These are phyloP conservation scores for Waltergamsia citrina DNA, from an alignment of 2,329 filamentous ascomycete genomes.

Conservation along the genomic window DNA sequence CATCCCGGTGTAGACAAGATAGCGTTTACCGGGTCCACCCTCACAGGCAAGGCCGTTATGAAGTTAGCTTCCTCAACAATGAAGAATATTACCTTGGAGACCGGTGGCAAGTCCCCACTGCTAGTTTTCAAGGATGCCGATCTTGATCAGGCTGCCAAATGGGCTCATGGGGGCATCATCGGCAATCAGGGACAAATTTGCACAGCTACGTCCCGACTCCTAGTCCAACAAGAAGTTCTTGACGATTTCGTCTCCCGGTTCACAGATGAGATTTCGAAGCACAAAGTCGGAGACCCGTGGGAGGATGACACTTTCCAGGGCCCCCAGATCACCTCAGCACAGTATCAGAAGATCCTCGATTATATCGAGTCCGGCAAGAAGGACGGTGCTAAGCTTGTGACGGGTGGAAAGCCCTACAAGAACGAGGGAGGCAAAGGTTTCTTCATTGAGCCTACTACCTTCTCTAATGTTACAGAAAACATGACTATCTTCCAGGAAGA, in stretches of 20 bases:
- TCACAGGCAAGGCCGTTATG: slow-evolving; percentile 59
- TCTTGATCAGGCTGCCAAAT: slow-evolving; percentile 52
- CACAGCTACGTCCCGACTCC: slow-evolving; percentile 43
- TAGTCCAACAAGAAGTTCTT: slow-evolving; percentile 43
- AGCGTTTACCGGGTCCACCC: slow-evolving; percentile 63
- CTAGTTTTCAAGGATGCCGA: slow-evolving; percentile 51
- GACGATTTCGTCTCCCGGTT: slow-evolving; percentile 51
- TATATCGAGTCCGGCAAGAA: slow-evolving; percentile 40
- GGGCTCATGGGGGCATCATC: slow-evolving; percentile 24
- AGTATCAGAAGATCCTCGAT: slow-evolving; percentile 52
- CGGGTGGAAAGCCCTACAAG: slow-evolving; percentile 45
- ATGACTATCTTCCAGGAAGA: slow-evolving; percentile 14
- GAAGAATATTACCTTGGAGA: slow-evolving; percentile 49
- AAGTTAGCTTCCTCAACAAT: slow-evolving; percentile 46
- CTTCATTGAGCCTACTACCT: slow-evolving; percentile 6
- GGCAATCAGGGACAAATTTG: slow-evolving; percentile 48
- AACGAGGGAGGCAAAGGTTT: slow-evolving; percentile 23
- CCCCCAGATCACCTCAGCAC: slow-evolving; percentile 42
- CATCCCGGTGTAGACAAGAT: slow-evolving; percentile 61
- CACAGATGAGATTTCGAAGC: slow-evolving; percentile 37
- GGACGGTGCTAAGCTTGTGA: slow-evolving; percentile 51
- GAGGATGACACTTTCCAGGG: slow-evolving; percentile 17
- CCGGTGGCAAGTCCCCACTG: slow-evolving; percentile 49
- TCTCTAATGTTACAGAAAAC: slow-evolving; percentile 10
- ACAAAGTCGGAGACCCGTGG: slow-evolving; percentile 12